phyloP scores from a whole-genome alignment of 1,139 yeast genomes.

The Taphrina betulina region DNA sequence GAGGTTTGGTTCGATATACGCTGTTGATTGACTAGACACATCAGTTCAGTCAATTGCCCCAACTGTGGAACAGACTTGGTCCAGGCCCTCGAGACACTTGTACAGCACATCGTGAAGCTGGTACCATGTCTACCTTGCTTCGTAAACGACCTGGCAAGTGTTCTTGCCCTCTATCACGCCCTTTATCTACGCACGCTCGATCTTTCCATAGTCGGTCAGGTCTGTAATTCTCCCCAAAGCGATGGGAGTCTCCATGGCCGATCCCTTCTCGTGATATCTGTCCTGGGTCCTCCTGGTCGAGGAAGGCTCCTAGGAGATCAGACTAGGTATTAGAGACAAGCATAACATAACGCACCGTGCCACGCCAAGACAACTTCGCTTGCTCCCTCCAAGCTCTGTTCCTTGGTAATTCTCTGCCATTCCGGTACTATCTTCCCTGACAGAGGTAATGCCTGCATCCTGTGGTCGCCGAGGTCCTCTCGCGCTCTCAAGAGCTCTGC shows the following conservation, averaged over 20 bases:
- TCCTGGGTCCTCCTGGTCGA: not conserved
- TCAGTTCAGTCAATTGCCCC: too few relatives aligned
- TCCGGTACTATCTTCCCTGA: not conserved
- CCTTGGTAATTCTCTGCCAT: not conserved
- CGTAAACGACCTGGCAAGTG: too few relatives aligned
- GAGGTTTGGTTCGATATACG: not conserved
- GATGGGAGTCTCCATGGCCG: conserved; percentile 5
- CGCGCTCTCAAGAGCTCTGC: not conserved
- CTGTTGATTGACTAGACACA: not conserved
- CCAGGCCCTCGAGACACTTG: not conserved
- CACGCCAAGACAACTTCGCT: conserved; percentile 3
- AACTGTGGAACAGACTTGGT: not conserved
- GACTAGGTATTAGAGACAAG: not conserved
- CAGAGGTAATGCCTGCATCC: conserved; percentile 1
- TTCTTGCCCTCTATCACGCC: too few relatives aligned
- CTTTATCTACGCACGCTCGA: too few relatives aligned
- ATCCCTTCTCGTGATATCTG: not conserved
- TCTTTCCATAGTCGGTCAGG: conserved; percentile 1
- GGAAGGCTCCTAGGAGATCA: not conserved
- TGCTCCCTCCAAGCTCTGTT: not conserved
- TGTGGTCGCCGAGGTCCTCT: conserved; percentile 16
- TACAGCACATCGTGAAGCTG: not conserved
- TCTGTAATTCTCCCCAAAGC: conserved; percentile 6
- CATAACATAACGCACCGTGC: not conserved
- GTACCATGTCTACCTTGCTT: not conserved